These are phyloP conservation scores for Penicillium oxalicum DNA, from an alignment of 2,329 filamentous ascomycete genomes.

Conservation along the genomic window DNA sequence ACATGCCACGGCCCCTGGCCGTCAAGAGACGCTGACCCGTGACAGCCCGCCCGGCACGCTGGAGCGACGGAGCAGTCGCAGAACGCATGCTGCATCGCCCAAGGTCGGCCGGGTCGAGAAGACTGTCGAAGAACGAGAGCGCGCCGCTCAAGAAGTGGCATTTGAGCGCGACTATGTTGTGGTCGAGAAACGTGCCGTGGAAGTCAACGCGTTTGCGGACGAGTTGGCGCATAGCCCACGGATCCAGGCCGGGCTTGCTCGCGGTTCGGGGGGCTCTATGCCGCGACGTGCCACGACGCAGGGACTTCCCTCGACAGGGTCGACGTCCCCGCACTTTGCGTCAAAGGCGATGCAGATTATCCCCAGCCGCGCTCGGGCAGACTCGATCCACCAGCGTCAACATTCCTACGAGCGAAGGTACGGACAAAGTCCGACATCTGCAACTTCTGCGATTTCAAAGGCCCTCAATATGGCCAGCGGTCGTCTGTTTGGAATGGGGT, in stretches of 20 bases:
- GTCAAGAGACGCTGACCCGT: conserved; percentile 34
- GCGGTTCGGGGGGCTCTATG: conserved; percentile 57
- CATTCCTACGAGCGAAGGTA: conserved; percentile 79
- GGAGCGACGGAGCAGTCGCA: conserved; percentile 58
- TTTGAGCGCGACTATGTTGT: conserved; percentile 93
- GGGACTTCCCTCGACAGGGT: conserved; percentile 61
- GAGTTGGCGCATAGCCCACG: conserved; percentile 81
- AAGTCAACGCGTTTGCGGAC: conserved; percentile 95
- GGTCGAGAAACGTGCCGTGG: conserved; percentile 89
- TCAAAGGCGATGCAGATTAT: conserved; percentile 71
- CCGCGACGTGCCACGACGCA: conserved; percentile 73
- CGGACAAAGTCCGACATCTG: conserved; percentile 64
- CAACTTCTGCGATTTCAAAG: conserved; percentile 88
- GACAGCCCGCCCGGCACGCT: conserved; percentile 39
- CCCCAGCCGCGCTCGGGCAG: conserved; percentile 57
- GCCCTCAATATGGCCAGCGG: conserved; percentile 89
- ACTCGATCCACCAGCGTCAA: conserved; percentile 61
- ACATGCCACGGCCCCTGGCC: conserved; percentile 36
- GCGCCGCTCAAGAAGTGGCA: conserved; percentile 76
- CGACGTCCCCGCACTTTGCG: conserved; percentile 62
- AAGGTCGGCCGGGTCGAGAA: conserved; percentile 36
- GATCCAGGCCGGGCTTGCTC: conserved; percentile 46
- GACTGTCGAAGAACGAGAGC: conserved; percentile 47
- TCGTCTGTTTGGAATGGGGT: conserved; percentile 46
- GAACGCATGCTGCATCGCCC: conserved; percentile 43